Evolutionary conservation across 805 yeast genomes (phyloP).

Genomic region (Hanseniaspora clermontiae): DNA sequence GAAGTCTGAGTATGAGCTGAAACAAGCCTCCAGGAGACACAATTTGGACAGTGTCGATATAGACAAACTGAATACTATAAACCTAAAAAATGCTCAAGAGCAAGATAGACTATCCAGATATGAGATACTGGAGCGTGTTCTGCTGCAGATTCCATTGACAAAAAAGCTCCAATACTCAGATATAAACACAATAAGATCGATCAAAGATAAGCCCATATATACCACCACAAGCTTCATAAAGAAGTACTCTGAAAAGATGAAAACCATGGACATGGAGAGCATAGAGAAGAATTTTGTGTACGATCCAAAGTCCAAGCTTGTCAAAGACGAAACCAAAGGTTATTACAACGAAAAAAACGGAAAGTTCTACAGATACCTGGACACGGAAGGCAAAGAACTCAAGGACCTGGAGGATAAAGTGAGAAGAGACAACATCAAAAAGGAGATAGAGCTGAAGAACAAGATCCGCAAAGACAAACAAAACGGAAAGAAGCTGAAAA

Average conservation of each 20-base stretch:
- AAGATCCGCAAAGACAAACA: conserved; percentile 29
- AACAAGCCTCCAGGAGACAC: conserved; percentile 4
- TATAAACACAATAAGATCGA: conserved; percentile 41
- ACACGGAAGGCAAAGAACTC: conserved; percentile 46
- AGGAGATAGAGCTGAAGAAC: neutral
- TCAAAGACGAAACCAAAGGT: conserved; percentile 28
- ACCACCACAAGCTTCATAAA: conserved; percentile 31
- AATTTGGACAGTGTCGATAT: conserved; percentile 15
- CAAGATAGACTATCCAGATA: neutral
- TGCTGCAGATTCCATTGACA: conserved; percentile 15
- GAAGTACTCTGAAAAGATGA: conserved; percentile 28
- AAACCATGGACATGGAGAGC: conserved; percentile 26
- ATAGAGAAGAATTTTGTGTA: conserved; percentile 35
- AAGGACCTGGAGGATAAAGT: conserved; percentile 16
- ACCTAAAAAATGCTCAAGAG: neutral
- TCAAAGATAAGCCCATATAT: conserved; percentile 70
- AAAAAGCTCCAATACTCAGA: conserved; percentile 17
- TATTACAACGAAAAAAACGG: conserved; percentile 30
- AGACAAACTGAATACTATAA: conserved; percentile 16
- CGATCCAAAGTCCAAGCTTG: conserved; percentile 38
- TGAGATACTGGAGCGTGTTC: conserved; percentile 5
- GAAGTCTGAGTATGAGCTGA: conserved; percentile 16
- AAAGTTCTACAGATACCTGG: conserved; percentile 41
- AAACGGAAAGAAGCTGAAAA: conserved; percentile 18
- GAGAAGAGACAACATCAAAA: conserved; percentile 37